phyloP scores from a whole-genome alignment of 805 yeast species.

The Monosporozyma aquatica region DNA sequence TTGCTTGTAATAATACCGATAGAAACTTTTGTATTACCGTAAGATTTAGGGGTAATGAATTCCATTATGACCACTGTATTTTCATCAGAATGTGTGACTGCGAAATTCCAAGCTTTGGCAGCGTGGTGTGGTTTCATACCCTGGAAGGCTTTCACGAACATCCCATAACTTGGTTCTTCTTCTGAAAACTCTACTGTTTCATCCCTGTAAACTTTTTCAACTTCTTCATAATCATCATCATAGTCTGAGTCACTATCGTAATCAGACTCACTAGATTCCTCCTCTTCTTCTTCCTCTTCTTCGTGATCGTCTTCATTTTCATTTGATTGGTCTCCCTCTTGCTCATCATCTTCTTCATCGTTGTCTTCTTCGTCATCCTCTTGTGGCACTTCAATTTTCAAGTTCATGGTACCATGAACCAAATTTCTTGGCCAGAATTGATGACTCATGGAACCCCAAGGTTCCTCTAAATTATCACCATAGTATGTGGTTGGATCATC shows the following conservation, averaged over 20 bases:
- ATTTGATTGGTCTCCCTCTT: conserved; percentile 12
- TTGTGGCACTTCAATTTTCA: conserved; percentile 24
- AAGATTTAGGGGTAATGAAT: conserved; percentile 86
- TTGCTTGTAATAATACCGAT: conserved; percentile 65
- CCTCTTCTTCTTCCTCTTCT: conserved; percentile 11
- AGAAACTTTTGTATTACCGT: conserved; percentile 72
- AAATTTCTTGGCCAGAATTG: conserved; percentile 89
- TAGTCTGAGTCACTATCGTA: conserved; percentile 4
- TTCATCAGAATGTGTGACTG: conserved; percentile 73
- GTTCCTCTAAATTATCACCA: conserved; percentile 73
- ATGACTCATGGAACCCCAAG: conserved; percentile 98
- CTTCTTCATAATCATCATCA: conserved; percentile 12
- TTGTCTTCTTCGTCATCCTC: conserved; percentile 11
- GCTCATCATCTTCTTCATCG: conserved; percentile 8
- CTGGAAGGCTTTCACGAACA: conserved; percentile 95
- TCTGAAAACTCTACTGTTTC: conserved; percentile 18
- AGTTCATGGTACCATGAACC: conserved; percentile 55
- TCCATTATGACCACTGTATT: conserved; percentile 83
- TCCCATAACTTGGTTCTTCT: conserved; percentile 35
- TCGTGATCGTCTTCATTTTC: conserved; percentile 13
- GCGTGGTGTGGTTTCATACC: conserved; percentile 99
- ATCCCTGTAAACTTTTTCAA: conserved; percentile 16
- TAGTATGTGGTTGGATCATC: conserved; percentile 76
- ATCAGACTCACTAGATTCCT: conserved; percentile 9
- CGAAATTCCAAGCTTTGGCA: conserved; percentile 92